These are phyloP conservation scores for Globisporangium orthogonon DNA, from an alignment of 352 stramenopile species.

Conservation along the genomic window DNA sequence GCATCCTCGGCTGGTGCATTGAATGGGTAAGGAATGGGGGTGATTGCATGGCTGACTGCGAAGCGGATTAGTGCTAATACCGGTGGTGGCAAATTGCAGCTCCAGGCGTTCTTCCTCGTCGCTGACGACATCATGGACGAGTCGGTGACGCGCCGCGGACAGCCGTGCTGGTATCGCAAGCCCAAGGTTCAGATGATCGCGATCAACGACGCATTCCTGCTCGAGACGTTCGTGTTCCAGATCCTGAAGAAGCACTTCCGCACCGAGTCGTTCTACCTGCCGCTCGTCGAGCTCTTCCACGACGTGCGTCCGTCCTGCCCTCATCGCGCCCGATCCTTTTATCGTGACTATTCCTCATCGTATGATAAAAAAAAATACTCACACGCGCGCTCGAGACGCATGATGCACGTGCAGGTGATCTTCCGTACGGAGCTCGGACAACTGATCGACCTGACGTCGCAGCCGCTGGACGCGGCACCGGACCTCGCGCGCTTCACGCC, in stretches of 20 bases:
- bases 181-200: conserved; percentile 90
- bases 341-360: not conserved
- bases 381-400: not conserved
- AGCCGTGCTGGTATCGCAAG: conserved; percentile 97
- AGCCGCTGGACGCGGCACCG: conserved; percentile 71
- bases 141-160: conserved; percentile 91
- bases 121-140: conserved; percentile 99
- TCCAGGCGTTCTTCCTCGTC: conserved; percentile 99
- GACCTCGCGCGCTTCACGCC: conserved; percentile 92
- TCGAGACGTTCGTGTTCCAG: conserved; percentile 92
- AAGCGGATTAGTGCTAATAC: not conserved
- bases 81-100: conserved; percentile 26
- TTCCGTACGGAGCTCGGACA: conserved; percentile 97
- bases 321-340: not conserved
- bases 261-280: conserved; percentile 81
- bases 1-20: conserved; percentile 97
- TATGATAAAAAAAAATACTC: not conserved
- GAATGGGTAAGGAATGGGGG: conserved; percentile 78
- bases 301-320: conserved; percentile 33
- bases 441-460: conserved; percentile 87
- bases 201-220: conserved; percentile 96
- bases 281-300: conserved; percentile 95
- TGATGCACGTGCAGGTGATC: conserved; percentile 75
- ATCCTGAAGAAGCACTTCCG: conserved; percentile 88
- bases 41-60: not conserved